Conservation (phyloP, 2,329 filamentous ascomycete species). For the Penicillium sp. region DNA sequence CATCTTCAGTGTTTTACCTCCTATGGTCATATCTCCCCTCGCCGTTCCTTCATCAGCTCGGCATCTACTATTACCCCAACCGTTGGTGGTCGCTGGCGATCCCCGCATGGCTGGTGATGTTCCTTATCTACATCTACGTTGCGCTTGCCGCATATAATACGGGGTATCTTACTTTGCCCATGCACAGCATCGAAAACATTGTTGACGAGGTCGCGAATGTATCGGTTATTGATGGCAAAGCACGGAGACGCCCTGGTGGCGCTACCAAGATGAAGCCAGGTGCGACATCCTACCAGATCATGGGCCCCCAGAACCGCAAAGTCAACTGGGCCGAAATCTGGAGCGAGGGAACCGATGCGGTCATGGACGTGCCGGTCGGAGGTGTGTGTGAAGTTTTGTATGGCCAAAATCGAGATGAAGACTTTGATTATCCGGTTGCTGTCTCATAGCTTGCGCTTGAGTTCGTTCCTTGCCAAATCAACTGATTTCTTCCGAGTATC, state of each 20-base stretch:
- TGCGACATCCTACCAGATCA: constrained; percentile 41
- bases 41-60: constrained; percentile 84
- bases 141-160: constrained; percentile 89
- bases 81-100: constrained; percentile 96
- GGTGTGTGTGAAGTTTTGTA: constrained; percentile 95
- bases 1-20: constrained; percentile 54
- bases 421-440: constrained; percentile 15
- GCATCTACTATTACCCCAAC: constrained; percentile 95
- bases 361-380: constrained; percentile 92
- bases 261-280: constrained; percentile 43
- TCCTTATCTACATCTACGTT: constrained; percentile 87
- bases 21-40: constrained; percentile 89
- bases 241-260: constrained; percentile 50
- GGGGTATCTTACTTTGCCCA: constrained; percentile 75
- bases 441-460: constrained; percentile 9
- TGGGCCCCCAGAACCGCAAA: constrained; percentile 42
- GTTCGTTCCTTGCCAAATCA: background rate
- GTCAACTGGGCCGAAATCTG: constrained; percentile 77
- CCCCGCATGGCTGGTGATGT: constrained; percentile 83
- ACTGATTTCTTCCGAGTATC: background rate
- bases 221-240: constrained; percentile 72
- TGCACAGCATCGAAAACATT: constrained; percentile 78
- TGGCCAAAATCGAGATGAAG: constrained; percentile 54
- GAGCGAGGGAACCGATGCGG: constrained; percentile 91
- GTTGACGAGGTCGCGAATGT: constrained; percentile 87